Evolutionary conservation across 441 rosid genomes (phyloP).

Genomic region (Corymbia citriodora): DNA sequence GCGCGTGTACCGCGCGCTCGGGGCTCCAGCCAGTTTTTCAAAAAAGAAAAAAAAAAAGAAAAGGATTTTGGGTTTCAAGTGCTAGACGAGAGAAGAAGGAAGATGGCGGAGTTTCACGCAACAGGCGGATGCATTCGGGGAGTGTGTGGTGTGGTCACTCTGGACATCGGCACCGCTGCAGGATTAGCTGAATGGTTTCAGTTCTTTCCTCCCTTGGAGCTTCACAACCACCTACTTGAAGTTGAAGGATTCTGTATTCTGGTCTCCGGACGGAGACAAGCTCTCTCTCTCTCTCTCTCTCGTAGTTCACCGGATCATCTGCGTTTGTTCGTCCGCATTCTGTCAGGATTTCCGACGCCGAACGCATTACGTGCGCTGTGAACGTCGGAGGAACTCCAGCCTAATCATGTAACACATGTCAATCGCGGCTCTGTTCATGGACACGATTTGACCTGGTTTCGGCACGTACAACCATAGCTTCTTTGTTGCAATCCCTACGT

Average conservation of each 20-base stretch:
- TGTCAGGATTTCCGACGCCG: not conserved
- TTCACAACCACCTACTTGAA: not conserved
- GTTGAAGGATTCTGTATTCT: not conserved
- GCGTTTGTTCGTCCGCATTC: not conserved
- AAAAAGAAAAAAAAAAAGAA: too few species aligned
- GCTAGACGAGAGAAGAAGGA: not conserved
- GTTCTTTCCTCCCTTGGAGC: not conserved
- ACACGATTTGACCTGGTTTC: not conserved
- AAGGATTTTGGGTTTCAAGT: not conserved
- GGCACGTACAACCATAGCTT: not conserved
- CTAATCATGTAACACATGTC: not conserved
- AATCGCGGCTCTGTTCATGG: not conserved
- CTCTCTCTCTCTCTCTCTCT: not conserved
- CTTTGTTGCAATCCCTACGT: not conserved
- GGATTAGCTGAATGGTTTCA: not conserved
- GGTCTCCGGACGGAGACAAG: not conserved
- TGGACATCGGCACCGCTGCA: not conserved
- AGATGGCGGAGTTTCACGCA: not conserved
- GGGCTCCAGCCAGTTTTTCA: not conserved
- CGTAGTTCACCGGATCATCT: not conserved
- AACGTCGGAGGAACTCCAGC: not conserved
- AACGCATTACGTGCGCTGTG: not conserved
- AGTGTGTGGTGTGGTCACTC: not conserved
- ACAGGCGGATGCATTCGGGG: not conserved
- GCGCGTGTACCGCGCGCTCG: not conserved